Evolutionary conservation across 129 eudicot species (phyloP).

Genomic region (Tanacetum coccineum): DNA sequence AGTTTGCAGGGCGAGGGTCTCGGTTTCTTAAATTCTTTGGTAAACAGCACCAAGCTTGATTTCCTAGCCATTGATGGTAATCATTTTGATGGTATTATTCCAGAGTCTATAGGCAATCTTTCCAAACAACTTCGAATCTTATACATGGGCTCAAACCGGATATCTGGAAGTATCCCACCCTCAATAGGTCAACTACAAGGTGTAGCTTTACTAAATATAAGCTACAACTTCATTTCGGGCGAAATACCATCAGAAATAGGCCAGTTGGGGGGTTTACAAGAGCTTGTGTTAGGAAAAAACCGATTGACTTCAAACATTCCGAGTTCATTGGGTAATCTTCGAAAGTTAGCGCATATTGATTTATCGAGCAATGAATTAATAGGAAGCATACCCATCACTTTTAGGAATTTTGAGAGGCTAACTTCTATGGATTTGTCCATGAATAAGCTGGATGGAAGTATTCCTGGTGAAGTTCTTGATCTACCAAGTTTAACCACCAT

Average conservation of each 20-base stretch:
- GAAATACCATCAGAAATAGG: slow-evolving; percentile 51
- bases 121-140: slow-evolving; percentile 44
- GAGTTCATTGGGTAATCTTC: slow-evolving; percentile 46
- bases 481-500: slow-evolving; percentile 42
- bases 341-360: slow-evolving; percentile 35
- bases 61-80: slow-evolving; percentile 60
- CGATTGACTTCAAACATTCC: slow-evolving; percentile 43
- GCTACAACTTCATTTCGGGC: slow-evolving; percentile 44
- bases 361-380: slow-evolving; percentile 43
- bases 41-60: slow-evolving; percentile 51
- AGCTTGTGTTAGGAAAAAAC: slow-evolving; percentile 42
- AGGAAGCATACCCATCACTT: slow-evolving; percentile 51
- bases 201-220: slow-evolving; percentile 40
- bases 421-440: slow-evolving; percentile 48
- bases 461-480: slow-evolving; percentile 39
- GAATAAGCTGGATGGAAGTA: slow-evolving; percentile 51
- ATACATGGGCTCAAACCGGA: slow-evolving; percentile 47
- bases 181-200: slow-evolving; percentile 46
- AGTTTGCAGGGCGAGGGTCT: slow-evolving; percentile 39
- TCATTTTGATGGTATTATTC: slow-evolving; percentile 56
- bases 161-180: slow-evolving; percentile 47
- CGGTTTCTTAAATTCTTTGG: slow-evolving; percentile 41
- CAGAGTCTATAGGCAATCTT: slow-evolving; percentile 60
- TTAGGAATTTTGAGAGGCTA: slow-evolving; percentile 31
- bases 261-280: slow-evolving; percentile 36